Base-by-base conservation (phyloP, 2,329 filamentous ascomycete genomes). In the Coleophoma cylindrospora region DNA sequence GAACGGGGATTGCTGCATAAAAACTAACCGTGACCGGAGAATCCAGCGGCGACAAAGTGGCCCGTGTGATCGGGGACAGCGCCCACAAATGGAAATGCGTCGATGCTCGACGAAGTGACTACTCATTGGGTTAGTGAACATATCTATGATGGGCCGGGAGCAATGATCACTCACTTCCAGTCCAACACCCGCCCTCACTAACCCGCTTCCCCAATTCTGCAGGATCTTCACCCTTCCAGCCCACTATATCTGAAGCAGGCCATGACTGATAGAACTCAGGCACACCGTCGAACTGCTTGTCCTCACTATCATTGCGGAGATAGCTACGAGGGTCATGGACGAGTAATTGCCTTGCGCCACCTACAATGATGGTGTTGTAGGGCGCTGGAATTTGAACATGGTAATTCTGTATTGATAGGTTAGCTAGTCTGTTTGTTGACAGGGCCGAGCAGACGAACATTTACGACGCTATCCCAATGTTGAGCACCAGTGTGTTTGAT, bases 11-110 rank as follows among this genome's bases (percentile, higher is more conserved):
- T 38, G 11, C 12, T 38, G 40, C 15, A 19, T 17, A 14, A 41
- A 14, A 6, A 43, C 40, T 8, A 12, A 49, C 75, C 75, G 46
- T 76, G 73, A 0, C 75, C 75, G 19, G 68, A 72, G 51, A 77
- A 78, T 1, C 74, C 75, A 0, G 69, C 72, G 21, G 73, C 59
- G 15, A 77, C 62, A 47, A 68, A 74, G 52, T 73, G 68, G 6
- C 65, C 66, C 2, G 62, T 49, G 38, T 64, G 65, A 0, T 61
- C 66, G 0, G 74, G 74, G 0, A 78, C 62, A 0, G 56, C 53
- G 1, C 74, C 74, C 1, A 78, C 58, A n/a, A 71, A 68, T 0
- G 74, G 73, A 11, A 69, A 53, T 1, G 57, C 60, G 50, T 76
- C 73, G 0, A 51, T 48, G 22, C 49, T 54, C 10, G 21, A 47